A percentile compares a stretch with the other conserved stretches of the same genome.
Evolutionary conservation across 1,139 yeast species (phyloP).

Genomic region (Candida neerlandica): DNA sequence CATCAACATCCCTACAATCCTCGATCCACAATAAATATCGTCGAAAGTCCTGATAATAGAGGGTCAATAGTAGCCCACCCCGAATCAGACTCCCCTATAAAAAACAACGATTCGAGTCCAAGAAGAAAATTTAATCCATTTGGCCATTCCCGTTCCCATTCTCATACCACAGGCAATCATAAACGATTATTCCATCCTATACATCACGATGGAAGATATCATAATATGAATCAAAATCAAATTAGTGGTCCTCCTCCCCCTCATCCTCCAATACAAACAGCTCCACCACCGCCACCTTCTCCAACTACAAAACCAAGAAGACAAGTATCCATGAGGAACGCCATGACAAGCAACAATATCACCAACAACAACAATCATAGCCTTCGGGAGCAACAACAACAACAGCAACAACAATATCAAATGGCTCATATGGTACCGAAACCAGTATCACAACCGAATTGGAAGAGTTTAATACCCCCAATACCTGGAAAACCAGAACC

Average conservation of each 20-base stretch:
- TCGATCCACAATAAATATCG: slow-evolving; percentile 11
- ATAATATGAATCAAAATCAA: slow-evolving; percentile 1
- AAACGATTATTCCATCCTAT: slow-evolving; percentile 14
- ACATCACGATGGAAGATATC: slow-evolving; percentile 14
- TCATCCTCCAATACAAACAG: slow-evolving; percentile 1
- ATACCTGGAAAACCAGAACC: slow-evolving; percentile 17
- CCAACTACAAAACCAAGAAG: slow-evolving; percentile 4
- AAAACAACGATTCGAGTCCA: neutral
- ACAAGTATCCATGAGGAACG: slow-evolving; percentile 1
- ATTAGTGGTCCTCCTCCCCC: slow-evolving; percentile 5
- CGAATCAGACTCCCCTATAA: slow-evolving; percentile 1
- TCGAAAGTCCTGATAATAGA: slow-evolving; percentile 11
- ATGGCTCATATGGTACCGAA: neutral
- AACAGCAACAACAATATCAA: slow-evolving; percentile 1
- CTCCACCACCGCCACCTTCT: slow-evolving; percentile 5
- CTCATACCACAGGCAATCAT: slow-evolving; percentile 10
- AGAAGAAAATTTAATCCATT: slow-evolving; percentile 4
- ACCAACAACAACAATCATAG: slow-evolving; percentile 4
- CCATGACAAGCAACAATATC: slow-evolving; percentile 1
- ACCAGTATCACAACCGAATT: slow-evolving; percentile 13
- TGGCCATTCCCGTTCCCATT: slow-evolving; percentile 13
- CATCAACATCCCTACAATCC: neutral
- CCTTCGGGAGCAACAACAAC: slow-evolving; percentile 2
- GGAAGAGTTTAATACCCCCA: slow-evolving; percentile 27
- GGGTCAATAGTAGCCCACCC: slow-evolving; percentile 10